Conservation (phyloP, 1,284 basidiomycete species). For the Psilocybe mexicana region DNA sequence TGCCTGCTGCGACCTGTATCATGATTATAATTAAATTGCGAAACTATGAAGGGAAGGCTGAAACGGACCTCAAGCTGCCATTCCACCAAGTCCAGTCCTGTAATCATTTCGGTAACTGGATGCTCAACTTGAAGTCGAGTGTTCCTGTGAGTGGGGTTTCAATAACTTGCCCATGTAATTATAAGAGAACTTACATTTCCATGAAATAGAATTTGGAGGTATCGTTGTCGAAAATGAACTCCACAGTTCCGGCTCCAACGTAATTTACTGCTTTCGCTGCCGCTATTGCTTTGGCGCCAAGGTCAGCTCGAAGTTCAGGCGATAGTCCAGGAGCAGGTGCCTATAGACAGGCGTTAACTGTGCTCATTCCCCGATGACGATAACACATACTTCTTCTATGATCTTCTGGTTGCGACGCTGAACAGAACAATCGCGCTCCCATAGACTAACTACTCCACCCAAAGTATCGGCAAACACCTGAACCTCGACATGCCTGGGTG, state of each 20-base stretch:
- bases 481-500: slow-evolving; percentile 86
- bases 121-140: slow-evolving; percentile 94
- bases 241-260: slow-evolving; percentile 89
- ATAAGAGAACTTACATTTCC: slow-evolving; percentile 73
- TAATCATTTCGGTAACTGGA: slow-evolving; percentile 95
- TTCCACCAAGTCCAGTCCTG: slow-evolving; percentile 88
- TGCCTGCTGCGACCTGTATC: slow-evolving; percentile 80
- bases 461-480: slow-evolving; percentile 85
- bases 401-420: slow-evolving; percentile 95
- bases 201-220: slow-evolving; percentile 86
- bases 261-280: slow-evolving; percentile 91
- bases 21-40: not conserved
- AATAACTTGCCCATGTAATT: not conserved
- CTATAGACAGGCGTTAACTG: slow-evolving; percentile 33
- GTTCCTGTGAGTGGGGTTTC: slow-evolving; percentile 57
- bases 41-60: slow-evolving; percentile 1
- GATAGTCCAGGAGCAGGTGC: slow-evolving; percentile 90
- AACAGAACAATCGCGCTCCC: slow-evolving; percentile 94
- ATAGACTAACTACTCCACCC: slow-evolving; percentile 83
- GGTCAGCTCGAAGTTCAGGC: slow-evolving; percentile 71
- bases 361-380: not conserved
- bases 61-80: slow-evolving; percentile 82
- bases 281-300: slow-evolving; percentile 87
- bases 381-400: slow-evolving; percentile 72
- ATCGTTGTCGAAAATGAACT: slow-evolving; percentile 93